Evolutionary conservation across 257 asterid genomes (phyloP).

Genomic region (Nyctanthes arbortristis): DNA sequence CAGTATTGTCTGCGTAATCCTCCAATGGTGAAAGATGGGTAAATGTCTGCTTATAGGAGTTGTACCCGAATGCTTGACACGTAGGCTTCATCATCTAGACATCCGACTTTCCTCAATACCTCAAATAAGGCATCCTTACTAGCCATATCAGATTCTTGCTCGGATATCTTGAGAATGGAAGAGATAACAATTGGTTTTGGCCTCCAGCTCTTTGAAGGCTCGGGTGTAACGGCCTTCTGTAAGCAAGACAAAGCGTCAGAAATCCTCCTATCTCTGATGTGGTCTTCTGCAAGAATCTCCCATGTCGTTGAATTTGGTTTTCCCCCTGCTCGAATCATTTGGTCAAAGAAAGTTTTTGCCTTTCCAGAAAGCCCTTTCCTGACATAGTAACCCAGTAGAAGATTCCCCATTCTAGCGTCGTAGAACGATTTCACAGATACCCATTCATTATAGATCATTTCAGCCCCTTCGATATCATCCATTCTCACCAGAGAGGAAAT

Average conservation of each 20-base stretch:
- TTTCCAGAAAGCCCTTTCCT: conserved; percentile 54
- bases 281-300: conserved; percentile 81
- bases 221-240: conserved; percentile 54
- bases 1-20: conserved; percentile 27
- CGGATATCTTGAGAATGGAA: conserved; percentile 53
- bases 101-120: conserved; percentile 54
- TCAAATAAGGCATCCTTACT: conserved; percentile 53
- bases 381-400: conserved; percentile 59
- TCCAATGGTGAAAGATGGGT: conserved; percentile 10
- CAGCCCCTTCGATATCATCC: conserved; percentile 73
- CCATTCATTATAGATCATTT: conserved; percentile 76
- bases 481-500: conserved; percentile 66
- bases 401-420: conserved; percentile 79
- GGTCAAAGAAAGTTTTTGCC: conserved; percentile 56
- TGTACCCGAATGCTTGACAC: conserved; percentile 41
- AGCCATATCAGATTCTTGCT: conserved; percentile 47
- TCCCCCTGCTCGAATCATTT: conserved; percentile 67
- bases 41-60: conserved; percentile 19
- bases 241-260: conserved; percentile 76
- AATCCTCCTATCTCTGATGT: conserved; percentile 47
- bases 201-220: conserved; percentile 71
- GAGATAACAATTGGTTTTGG: conserved; percentile 60
- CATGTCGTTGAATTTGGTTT: conserved; percentile 75
- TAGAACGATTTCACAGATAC: conserved; percentile 47
- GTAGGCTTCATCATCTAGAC: conserved; percentile 53